A percentile compares a stretch with the other conserved stretches of the same genome.
phyloP scores from a whole-genome alignment of 148 eudicot species.

The Polygonum aviculare region DNA sequence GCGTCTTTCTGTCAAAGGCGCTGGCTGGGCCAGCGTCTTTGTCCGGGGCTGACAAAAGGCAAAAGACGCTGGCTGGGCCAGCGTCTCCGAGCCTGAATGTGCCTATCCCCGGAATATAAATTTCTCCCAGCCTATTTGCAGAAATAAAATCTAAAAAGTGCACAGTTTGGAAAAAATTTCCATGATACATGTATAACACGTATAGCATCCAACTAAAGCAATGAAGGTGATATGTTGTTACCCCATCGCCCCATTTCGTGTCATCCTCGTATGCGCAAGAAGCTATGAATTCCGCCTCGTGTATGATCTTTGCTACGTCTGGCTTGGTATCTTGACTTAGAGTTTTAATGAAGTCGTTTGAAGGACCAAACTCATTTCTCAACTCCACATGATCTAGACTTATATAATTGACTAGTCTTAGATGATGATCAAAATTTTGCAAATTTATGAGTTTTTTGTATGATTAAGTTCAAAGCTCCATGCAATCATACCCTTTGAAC shows the following conservation, averaged over 20 bases:
- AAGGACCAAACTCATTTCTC: neutral
- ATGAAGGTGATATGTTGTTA: neutral
- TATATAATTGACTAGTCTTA: neutral
- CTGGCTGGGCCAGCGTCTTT: no score
- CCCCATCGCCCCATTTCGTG: constrained; percentile 13
- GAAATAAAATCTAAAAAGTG: no score
- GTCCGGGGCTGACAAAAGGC: no score
- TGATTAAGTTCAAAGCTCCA: neutral
- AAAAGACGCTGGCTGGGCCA: no score
- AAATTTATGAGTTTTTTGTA: neutral
- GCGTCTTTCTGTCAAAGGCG: no score
- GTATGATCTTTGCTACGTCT: neutral
- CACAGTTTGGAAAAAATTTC: no score
- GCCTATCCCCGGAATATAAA: no score
- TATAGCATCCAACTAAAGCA: no score
- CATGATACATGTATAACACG: no score
- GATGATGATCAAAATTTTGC: no score
- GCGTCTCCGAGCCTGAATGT: no score
- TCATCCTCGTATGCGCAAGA: neutral
- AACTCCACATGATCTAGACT: neutral
- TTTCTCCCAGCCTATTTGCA: no score
- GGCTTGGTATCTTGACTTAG: neutral
- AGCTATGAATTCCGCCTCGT: neutral
- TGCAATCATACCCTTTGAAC: constrained; percentile 1
- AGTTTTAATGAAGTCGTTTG: neutral